Base-by-base conservation (phyloP, 345 rosid genomes). In the Psidium guajava region DNA sequence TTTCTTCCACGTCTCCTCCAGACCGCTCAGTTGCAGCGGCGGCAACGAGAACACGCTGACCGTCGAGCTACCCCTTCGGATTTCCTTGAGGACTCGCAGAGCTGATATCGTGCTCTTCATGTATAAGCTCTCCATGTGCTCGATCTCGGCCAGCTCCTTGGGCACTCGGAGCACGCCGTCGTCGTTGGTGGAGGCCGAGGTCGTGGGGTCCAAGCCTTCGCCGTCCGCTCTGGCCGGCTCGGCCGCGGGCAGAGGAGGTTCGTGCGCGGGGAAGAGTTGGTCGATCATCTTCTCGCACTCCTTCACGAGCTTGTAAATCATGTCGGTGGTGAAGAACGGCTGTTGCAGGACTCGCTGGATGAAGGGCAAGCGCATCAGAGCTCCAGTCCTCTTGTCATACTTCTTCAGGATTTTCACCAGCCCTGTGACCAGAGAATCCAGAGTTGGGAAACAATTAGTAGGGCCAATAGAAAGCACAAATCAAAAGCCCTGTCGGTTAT, bases 371-470 rank as follows among this genome's bases (percentile, higher is more conserved):
- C 99, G 98, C 86, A 95, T 95, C 51, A 97, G 90, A 84, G 98
- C 98, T 69, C 99, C 98, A 0, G 99, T 97, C 90, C 99, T 84
- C 86, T 96, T 97, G 89, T 97, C 99, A 56, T 94, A 97, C 92
- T 96, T 97, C 94, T 97, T 96, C 59, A 96, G 88, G 87, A 97
- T 97, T 88, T 97, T 97, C 58, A 92, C 99, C 93, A 98, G 82
- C 86, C 99, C 99, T 95, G 93, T 86, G 27, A 50, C 28, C 24
- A 77, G 36, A 22, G 16, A 8, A 42, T 21, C 28, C 49, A 24
- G 22, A 57, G 47, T 11, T 5, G 51, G 32, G 32, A 81, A 81
- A 84, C 77, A 18, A 44, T 28, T 61, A 51, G 42, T n/a, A 22
- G 21, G 73, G 21, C 77, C 13, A 83, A 24, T 42, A 83, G 73